Percentiles rank a stretch among this genome's conserved stretches.
phyloP scores from a whole-genome alignment of 495 filamentous ascomycete species.

The Thermochaetoides thermophila region DNA sequence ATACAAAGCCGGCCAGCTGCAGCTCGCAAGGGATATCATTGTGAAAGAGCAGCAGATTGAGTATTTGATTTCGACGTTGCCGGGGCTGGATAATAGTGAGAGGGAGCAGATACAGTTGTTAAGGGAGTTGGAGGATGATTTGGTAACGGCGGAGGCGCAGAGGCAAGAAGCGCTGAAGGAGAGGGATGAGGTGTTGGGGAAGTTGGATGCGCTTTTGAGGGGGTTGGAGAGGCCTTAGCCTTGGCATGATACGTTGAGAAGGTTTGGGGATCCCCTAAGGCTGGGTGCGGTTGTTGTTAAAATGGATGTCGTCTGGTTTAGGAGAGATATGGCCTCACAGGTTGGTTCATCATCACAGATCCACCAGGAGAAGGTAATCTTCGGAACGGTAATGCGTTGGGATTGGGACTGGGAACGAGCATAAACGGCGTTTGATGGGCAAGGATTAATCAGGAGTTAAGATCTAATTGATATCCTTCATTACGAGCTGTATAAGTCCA shows the following conservation, averaged over 20 bases:
- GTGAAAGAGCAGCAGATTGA: conserved; percentile 93
- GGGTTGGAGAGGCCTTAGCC: conserved; percentile 36
- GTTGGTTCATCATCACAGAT: no score
- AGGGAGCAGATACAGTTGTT: conserved; percentile 66
- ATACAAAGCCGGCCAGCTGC: conserved; percentile 56
- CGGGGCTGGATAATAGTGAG: conserved; percentile 74
- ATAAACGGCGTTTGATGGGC: no score
- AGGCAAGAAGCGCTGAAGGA: conserved; percentile 54
- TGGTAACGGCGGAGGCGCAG: conserved; percentile 59
- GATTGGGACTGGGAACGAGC: no score
- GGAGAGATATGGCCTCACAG: no score
- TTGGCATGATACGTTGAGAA: no score
- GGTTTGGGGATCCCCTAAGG: background rate
- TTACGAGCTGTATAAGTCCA: no score
- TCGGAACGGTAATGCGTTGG: no score
- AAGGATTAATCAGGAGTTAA: no score
- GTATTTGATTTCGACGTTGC: conserved; percentile 64
- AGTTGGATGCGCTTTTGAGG: conserved; percentile 52
- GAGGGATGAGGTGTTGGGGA: conserved; percentile 48
- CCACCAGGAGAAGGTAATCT: no score
- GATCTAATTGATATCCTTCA: no score
- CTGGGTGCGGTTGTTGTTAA: background rate
- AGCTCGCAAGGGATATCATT: conserved; percentile 77
- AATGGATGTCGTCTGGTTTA: no score
- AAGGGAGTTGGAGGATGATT: conserved; percentile 56